A percentile compares a stretch with the other conserved stretches of the same genome.
These are phyloP conservation scores for Cordyceps cicadae DNA, from an alignment of 2,329 filamentous ascomycete species.

Conservation along the genomic window DNA sequence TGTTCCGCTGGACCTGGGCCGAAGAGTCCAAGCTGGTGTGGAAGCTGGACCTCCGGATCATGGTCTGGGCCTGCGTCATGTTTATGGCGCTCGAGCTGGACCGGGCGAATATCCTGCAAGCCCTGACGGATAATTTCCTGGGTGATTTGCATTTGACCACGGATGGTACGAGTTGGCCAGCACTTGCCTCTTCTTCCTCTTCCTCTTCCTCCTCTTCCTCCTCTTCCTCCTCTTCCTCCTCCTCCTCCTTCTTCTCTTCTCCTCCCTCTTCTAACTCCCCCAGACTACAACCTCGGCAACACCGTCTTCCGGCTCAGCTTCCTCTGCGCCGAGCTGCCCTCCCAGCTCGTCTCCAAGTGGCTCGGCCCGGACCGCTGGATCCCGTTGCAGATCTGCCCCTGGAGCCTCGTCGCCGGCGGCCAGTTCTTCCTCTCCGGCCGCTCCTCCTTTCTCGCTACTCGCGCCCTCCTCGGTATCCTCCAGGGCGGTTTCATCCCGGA, in stretches of 20 bases:
- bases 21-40: slow-evolving; percentile 30
- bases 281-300: slow-evolving; percentile 27
- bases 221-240: not conserved
- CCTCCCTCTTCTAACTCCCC: not conserved
- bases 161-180: slow-evolving; percentile 21
- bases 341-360: slow-evolving; percentile 51
- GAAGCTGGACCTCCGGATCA: slow-evolving; percentile 35
- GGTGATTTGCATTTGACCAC: slow-evolving; percentile 34
- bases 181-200: not conserved
- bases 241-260: not conserved
- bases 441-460: slow-evolving; percentile 30
- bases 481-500: slow-evolving; percentile 41
- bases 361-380: slow-evolving; percentile 53
- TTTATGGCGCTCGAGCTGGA: slow-evolving; percentile 39
- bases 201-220: too few species aligned
- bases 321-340: slow-evolving; percentile 39
- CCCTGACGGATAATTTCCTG: slow-evolving; percentile 40
- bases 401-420: slow-evolving; percentile 43
- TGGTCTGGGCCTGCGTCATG: slow-evolving; percentile 38
- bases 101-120: slow-evolving; percentile 38
- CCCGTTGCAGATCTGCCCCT: slow-evolving; percentile 47
- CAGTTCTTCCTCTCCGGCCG: slow-evolving; percentile 36
- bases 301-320: slow-evolving; percentile 26
- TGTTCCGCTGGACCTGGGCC: slow-evolving; percentile 33
- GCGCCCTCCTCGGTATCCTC: slow-evolving; percentile 32